phyloP scores from a whole-genome alignment of 768 basidiomycete species.

The Neoboletus magnificus region DNA sequence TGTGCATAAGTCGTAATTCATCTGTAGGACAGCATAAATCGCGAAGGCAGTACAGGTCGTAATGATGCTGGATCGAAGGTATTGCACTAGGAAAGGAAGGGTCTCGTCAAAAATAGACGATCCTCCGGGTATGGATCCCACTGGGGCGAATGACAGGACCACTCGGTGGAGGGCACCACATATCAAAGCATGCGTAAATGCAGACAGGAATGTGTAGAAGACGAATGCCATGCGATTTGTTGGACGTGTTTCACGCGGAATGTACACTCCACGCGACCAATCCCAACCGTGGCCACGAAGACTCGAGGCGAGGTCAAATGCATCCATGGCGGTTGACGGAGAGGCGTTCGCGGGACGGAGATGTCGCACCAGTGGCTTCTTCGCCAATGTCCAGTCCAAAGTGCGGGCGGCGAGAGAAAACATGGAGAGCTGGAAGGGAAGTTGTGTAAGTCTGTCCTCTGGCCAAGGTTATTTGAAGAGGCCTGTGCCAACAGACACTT shows the following conservation, averaged over 20 bases:
- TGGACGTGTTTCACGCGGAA: slow-evolving; percentile 40
- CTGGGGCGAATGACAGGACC: slow-evolving; percentile 45
- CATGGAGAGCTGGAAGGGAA: slow-evolving; percentile 14
- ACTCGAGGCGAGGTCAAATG: slow-evolving; percentile 48
- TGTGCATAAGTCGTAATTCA: slow-evolving; percentile 24
- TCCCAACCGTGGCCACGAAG: slow-evolving; percentile 61
- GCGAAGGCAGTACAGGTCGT: slow-evolving; percentile 41
- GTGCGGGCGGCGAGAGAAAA: slow-evolving; percentile 6
- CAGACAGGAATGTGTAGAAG: slow-evolving; percentile 31
- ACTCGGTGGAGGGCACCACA: slow-evolving; percentile 46
- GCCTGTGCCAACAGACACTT: neutral
- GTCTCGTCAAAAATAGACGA: slow-evolving; percentile 32
- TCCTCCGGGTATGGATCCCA: slow-evolving; percentile 24
- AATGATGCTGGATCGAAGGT: slow-evolving; percentile 41
- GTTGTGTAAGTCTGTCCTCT: neutral
- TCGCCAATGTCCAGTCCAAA: slow-evolving; percentile 15
- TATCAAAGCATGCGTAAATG: slow-evolving; percentile 35
- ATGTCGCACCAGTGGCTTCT: slow-evolving; percentile 13
- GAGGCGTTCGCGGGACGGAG: slow-evolving; percentile 2
- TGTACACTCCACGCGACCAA: slow-evolving; percentile 40
- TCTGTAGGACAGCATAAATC: slow-evolving; percentile 45
- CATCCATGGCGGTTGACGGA: slow-evolving; percentile 30
- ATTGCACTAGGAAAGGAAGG: slow-evolving; percentile 26
- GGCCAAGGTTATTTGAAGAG: neutral
- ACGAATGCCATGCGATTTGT: slow-evolving; percentile 38